phyloP scores from a whole-genome alignment of 495 filamentous ascomycete species.

The Trichoderma parareesei region DNA sequence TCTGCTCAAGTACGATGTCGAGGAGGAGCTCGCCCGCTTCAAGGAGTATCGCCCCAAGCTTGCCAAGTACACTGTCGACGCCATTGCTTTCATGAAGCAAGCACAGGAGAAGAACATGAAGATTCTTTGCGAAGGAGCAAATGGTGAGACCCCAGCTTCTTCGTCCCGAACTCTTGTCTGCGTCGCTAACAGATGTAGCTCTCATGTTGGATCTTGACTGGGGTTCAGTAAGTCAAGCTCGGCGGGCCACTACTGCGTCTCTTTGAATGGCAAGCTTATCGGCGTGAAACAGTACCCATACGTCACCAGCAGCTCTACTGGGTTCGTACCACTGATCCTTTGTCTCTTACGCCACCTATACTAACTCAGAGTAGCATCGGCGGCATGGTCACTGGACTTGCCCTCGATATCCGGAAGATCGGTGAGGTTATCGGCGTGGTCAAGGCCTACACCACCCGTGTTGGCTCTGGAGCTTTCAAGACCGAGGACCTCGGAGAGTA shows the following conservation, averaged over 20 bases:
- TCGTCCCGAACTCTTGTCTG: no score
- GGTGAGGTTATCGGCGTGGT: conserved; percentile 70
- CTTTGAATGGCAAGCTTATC: conserved; percentile 9
- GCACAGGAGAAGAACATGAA: conserved; percentile 44
- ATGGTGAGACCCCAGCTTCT: no score
- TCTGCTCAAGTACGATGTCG: conserved; percentile 64
- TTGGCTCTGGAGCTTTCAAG: conserved; percentile 76
- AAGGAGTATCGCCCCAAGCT: conserved; percentile 60
- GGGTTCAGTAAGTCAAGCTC: not conserved
- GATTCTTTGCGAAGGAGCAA: no score
- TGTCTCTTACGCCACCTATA: conserved; percentile 54
- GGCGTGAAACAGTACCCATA: conserved; percentile 27
- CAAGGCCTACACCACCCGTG: conserved; percentile 72
- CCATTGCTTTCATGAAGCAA: conserved; percentile 47
- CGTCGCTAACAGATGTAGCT: no score
- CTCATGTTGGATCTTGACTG: no score
- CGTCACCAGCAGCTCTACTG: conserved; percentile 66
- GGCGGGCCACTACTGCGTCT: not conserved
- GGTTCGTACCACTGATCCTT: no score
- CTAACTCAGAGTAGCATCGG: conserved; percentile 58
- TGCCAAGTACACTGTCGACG: conserved; percentile 63
- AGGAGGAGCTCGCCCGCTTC: conserved; percentile 63
- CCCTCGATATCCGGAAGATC: conserved; percentile 44
- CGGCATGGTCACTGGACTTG: conserved; percentile 68
- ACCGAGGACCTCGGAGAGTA: conserved; percentile 63